Evolutionary conservation across 495 filamentous ascomycete species (phyloP).

Genomic region (Aspergillus cavernicola): DNA sequence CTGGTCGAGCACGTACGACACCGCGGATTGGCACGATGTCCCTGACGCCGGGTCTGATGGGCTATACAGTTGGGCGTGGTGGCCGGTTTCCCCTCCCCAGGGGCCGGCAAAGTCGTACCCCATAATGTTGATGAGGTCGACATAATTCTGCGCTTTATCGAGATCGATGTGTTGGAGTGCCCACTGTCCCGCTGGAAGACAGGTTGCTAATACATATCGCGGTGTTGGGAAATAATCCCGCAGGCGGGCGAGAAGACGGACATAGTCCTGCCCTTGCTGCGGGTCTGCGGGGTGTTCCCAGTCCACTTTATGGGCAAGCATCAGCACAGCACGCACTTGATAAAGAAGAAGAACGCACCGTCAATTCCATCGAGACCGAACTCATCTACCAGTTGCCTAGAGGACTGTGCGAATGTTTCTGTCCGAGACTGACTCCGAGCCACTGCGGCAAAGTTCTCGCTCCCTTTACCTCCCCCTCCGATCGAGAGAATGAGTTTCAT

Average conservation of each 20-base stretch:
- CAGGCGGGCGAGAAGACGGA: constrained; percentile 64
- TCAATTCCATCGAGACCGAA: constrained; percentile 85
- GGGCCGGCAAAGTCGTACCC: constrained; percentile 85
- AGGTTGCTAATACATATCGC: constrained; percentile 72
- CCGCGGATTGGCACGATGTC: constrained; percentile 61
- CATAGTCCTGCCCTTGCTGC: constrained; percentile 68
- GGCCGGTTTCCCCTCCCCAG: constrained; percentile 66
- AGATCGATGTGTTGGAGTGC: constrained; percentile 75
- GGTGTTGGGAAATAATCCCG: constrained; percentile 70
- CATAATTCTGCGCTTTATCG: constrained; percentile 54
- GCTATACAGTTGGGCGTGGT: constrained; percentile 77
- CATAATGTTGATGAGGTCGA: constrained; percentile 82
- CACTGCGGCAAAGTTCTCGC: constrained; percentile 71
- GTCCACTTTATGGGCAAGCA: constrained; percentile 56
- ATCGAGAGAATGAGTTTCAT: constrained; percentile 82
- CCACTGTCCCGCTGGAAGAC: constrained; percentile 74
- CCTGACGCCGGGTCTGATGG: constrained; percentile 35
- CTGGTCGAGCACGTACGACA: constrained; percentile 60
- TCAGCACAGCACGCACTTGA: not conserved
- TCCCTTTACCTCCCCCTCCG: constrained; percentile 76
- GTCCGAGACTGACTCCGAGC: constrained; percentile 57
- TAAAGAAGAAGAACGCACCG: constrained; percentile 43
- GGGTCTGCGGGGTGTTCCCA: constrained; percentile 81
- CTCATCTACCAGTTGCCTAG: constrained; percentile 64
- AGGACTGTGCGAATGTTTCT: constrained; percentile 71